Evolutionary conservation across 2,329 filamentous ascomycete species (phyloP).

Genomic region (Rhynchosporium graminicola): DNA sequence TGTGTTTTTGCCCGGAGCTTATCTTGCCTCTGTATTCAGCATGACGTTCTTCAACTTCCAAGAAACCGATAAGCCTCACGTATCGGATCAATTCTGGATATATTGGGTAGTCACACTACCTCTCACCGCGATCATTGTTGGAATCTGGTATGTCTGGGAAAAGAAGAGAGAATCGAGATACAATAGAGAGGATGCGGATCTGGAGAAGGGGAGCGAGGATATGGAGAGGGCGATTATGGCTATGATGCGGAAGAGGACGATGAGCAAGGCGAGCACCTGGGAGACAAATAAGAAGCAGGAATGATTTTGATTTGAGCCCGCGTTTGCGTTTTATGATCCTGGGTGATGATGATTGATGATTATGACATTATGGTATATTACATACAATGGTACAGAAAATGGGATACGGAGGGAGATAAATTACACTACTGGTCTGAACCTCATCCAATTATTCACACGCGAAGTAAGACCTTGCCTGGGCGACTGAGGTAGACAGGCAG

Average conservation of each 20-base stretch:
- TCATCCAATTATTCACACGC: too few relatives aligned
- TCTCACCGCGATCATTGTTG: constrained; percentile 55
- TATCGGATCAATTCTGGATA: constrained; percentile 59
- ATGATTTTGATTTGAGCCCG: neutral
- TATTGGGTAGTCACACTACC: constrained; percentile 64
- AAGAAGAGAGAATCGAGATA: constrained; percentile 31
- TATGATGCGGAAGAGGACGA: constrained; percentile 35
- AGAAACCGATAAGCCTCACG: neutral
- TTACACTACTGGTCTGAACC: too few relatives aligned
- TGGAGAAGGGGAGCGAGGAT: constrained; percentile 35
- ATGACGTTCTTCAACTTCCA: constrained; percentile 69
- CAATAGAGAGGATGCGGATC: constrained; percentile 30
- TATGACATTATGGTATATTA: constrained; percentile 20
- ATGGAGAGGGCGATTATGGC: constrained; percentile 37
- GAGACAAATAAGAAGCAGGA: constrained; percentile 25
- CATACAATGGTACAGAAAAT: constrained; percentile 8
- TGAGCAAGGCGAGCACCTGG: constrained; percentile 34
- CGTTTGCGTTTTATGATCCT: constrained; percentile 18
- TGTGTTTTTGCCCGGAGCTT: constrained; percentile 63
- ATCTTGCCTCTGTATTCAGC: constrained; percentile 62
- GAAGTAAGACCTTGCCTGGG: too few relatives aligned
- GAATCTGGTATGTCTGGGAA: constrained; percentile 51
- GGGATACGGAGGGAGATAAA: neutral
- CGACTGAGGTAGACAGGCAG: too few relatives aligned
- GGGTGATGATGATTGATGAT: constrained; percentile 21